phyloP scores from a whole-genome alignment of 768 basidiomycete species.

The Suillus discolor region DNA sequence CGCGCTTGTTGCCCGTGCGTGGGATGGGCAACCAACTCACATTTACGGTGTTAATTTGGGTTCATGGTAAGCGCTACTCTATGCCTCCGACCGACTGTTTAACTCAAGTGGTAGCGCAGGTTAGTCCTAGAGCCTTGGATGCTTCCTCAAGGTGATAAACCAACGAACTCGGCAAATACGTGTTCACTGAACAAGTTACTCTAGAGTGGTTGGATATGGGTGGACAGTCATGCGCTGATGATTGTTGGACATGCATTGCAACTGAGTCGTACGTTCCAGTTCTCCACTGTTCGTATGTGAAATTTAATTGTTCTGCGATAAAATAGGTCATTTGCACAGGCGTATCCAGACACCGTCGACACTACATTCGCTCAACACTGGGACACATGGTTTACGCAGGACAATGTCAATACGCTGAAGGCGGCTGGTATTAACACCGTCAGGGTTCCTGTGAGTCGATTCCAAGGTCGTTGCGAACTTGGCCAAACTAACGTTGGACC shows the following conservation, averaged over 20 bases:
- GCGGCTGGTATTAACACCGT: constrained; percentile 71
- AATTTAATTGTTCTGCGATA: neutral
- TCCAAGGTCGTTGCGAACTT: neutral
- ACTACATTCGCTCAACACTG: constrained; percentile 65
- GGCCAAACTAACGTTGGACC: neutral
- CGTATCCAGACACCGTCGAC: constrained; percentile 62
- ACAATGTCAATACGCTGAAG: constrained; percentile 56
- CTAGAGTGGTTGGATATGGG: constrained; percentile 78
- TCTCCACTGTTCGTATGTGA: neutral
- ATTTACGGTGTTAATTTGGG: constrained; percentile 79
- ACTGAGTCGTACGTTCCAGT: constrained; percentile 59
- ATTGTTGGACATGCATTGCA: constrained; percentile 64
- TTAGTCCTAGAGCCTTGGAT: constrained; percentile 83
- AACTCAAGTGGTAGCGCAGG: constrained; percentile 42
- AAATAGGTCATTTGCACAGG: constrained; percentile 58
- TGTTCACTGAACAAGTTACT: constrained; percentile 4
- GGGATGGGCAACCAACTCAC: constrained; percentile 36
- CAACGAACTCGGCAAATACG: neutral
- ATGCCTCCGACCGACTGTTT: neutral
- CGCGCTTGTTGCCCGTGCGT: constrained; percentile 19
- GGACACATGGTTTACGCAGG: constrained; percentile 72
- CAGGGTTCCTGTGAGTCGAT: constrained; percentile 65
- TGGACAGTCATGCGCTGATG: constrained; percentile 52
- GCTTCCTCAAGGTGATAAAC: constrained; percentile 59
- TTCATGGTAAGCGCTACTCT: constrained; percentile 47